Evolutionary conservation across 306 rosid species (phyloP).

Genomic region (Cyclanthera cordifolia): DNA sequence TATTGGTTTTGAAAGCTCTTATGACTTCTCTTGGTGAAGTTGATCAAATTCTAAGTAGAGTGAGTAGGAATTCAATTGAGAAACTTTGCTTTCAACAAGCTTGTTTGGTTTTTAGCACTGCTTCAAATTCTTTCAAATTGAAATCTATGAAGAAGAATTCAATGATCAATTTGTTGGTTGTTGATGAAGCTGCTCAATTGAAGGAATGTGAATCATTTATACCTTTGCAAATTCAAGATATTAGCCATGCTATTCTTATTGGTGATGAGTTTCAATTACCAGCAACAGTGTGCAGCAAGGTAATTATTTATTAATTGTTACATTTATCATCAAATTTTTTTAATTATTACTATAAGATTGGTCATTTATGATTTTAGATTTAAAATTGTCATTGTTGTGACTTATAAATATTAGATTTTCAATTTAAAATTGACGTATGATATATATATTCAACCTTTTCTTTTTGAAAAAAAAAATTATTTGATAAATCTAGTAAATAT

Average conservation of each 20-base stretch:
- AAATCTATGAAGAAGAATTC: conserved; percentile 33
- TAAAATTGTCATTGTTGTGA: too few relatives aligned
- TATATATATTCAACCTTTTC: too few relatives aligned
- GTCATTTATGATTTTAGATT: too few relatives aligned
- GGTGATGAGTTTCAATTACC: conserved; percentile 78
- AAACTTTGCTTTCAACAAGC: conserved; percentile 49
- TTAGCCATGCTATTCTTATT: conserved; percentile 53
- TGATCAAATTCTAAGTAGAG: conserved; percentile 26
- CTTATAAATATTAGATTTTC: too few relatives aligned
- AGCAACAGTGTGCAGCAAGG: conserved; percentile 50
- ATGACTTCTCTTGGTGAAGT: conserved; percentile 29
- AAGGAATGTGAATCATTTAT: conserved; percentile 65
- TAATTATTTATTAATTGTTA: not conserved
- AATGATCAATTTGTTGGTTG: conserved; percentile 34
- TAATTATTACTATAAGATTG: too few relatives aligned
- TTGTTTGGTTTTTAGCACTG: conserved; percentile 50
- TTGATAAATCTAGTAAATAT: too few relatives aligned
- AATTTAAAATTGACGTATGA: too few relatives aligned
- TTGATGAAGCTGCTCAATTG: conserved; percentile 79
- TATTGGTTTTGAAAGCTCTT: conserved; percentile 27
- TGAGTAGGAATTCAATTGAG: conserved; percentile 13
- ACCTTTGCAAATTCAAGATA: conserved; percentile 42
- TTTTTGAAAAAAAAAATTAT: too few relatives aligned
- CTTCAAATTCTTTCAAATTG: conserved; percentile 48
- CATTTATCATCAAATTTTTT: not conserved